Evolutionary conservation across 176 grass and related monocot species (phyloP).

Genomic region (Thinopyrum elongatum): DNA sequence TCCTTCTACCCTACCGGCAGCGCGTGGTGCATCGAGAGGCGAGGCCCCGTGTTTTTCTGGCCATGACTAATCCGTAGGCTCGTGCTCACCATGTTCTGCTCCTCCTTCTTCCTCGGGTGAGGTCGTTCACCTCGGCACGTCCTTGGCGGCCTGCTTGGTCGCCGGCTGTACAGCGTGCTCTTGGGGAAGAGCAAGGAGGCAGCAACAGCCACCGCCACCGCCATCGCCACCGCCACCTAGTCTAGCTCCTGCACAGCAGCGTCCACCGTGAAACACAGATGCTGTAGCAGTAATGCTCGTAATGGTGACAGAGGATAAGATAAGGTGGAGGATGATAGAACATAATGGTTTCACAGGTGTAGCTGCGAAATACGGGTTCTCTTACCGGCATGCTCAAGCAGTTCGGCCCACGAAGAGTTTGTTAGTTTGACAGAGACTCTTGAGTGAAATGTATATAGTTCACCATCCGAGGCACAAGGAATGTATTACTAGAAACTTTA

Average conservation of each 20-base stretch:
- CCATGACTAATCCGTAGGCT: slow-evolving; percentile 59
- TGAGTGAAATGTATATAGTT: neutral
- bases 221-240: neutral
- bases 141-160: slow-evolving; percentile 44
- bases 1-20: slow-evolving; percentile 59
- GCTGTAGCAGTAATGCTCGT: too few species aligned
- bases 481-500: too few species aligned
- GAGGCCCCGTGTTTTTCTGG: slow-evolving; percentile 55
- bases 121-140: slow-evolving; percentile 49
- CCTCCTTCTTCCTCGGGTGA: slow-evolving; percentile 52
- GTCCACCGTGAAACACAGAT: neutral
- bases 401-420: neutral
- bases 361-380: neutral
- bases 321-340: neutral
- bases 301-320: neutral
- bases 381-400: neutral
- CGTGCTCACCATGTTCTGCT: slow-evolving; percentile 48
- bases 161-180: slow-evolving; percentile 51
- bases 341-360: neutral
- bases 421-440: neutral
- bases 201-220: neutral
- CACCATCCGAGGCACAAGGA: neutral
- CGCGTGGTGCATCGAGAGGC: slow-evolving; percentile 63
- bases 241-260: too few species aligned
- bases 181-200: slow-evolving; percentile 37